Evolutionary conservation across 805 yeast genomes (phyloP).

Genomic region (Lipomyces yamanashiensis): DNA sequence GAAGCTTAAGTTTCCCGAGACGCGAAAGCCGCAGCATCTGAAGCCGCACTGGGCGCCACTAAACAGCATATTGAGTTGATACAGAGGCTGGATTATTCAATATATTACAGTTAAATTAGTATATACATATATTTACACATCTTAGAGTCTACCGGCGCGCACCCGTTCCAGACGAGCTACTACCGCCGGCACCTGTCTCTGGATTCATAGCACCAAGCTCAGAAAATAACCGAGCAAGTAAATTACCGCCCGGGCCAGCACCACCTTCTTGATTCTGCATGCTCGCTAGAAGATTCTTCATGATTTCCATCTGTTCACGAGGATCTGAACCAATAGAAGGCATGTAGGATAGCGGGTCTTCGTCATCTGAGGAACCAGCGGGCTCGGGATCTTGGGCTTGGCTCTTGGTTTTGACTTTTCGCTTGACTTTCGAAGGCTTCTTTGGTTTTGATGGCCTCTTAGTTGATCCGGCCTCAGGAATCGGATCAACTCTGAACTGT

Average conservation of each 20-base stretch:
- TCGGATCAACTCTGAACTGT: constrained; percentile 42
- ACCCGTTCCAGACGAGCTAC: neutral
- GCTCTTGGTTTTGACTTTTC: neutral
- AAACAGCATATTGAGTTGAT: no score
- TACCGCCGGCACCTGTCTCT: neutral
- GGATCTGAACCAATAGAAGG: constrained; percentile 5
- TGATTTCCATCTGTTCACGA: constrained; percentile 22
- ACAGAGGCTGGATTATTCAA: no score
- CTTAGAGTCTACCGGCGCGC: no score
- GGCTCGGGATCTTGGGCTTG: neutral
- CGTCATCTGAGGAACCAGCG: constrained; percentile 5
- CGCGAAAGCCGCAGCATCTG: no score
- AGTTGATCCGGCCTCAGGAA: neutral
- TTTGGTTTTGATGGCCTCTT: neutral
- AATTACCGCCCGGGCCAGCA: constrained; percentile 48
- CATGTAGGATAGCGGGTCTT: constrained; percentile 21
- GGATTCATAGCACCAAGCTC: constrained; percentile 6
- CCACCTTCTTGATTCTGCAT: constrained; percentile 42
- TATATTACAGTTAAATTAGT: no score
- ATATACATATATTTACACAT: no score
- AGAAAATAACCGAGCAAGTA: constrained; percentile 40
- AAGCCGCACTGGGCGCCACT: no score
- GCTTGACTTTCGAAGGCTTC: neutral
- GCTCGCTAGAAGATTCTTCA: constrained; percentile 43
- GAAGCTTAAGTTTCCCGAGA: no score